phyloP scores from a whole-genome alignment of 2,329 filamentous ascomycete genomes.

The Pseudocercospora musae region DNA sequence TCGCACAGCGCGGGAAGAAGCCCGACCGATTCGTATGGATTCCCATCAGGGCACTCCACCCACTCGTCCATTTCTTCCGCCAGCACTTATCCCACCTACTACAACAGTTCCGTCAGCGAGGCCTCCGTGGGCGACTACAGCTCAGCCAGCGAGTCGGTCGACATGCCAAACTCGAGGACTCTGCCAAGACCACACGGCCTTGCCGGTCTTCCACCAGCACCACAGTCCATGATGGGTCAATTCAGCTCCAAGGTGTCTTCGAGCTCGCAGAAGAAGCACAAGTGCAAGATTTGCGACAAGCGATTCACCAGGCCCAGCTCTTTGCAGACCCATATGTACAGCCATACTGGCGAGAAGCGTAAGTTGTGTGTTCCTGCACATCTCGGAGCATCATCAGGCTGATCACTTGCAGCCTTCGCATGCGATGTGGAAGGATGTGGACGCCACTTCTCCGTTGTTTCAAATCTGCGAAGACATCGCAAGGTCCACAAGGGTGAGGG shows the following conservation, averaged over 20 bases:
- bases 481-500: conserved; percentile 87
- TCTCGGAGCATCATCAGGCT: not conserved
- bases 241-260: conserved; percentile 96
- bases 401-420: conserved; percentile 66
- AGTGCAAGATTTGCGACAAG: conserved; percentile 98
- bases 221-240: conserved; percentile 97
- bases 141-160: conserved; percentile 80
- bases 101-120: conserved; percentile 74
- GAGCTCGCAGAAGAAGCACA: conserved; percentile 98
- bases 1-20: conserved; percentile 52
- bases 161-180: conserved; percentile 75
- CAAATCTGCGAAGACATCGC: conserved; percentile 87
- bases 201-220: conserved; percentile 69
- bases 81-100: conserved; percentile 77
- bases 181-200: conserved; percentile 73
- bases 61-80: conserved; percentile 86
- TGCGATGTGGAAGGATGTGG: conserved; percentile 95
- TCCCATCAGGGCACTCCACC: conserved; percentile 77
- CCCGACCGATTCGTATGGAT: conserved; percentile 84
- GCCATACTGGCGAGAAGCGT: conserved; percentile 98
- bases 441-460: conserved; percentile 94
- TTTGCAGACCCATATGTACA: conserved; percentile 96
- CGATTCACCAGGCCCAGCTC: conserved; percentile 93
- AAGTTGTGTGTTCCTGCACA: conserved; percentile 46
- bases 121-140: conserved; percentile 90